Conservation (phyloP, 805 yeast genomes). For the Candida multigemmis region DNA sequence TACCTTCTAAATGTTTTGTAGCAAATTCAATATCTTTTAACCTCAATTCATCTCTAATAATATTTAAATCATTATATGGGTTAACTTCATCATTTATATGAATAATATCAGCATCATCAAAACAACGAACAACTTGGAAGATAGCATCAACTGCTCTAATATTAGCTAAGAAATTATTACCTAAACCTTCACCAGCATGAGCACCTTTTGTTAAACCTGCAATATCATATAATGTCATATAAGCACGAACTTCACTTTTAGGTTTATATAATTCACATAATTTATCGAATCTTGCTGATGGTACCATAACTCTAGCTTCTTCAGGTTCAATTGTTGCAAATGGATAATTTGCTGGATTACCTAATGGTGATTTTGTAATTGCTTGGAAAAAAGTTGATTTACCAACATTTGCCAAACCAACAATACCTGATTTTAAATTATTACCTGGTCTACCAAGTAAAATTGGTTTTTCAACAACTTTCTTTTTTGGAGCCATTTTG, state of each 20-base stretch:
- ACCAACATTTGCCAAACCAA: constrained; percentile 58
- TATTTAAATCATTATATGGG: constrained; percentile 54
- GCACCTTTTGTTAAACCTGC: constrained; percentile 66
- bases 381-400: constrained; percentile 41
- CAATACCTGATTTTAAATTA: constrained; percentile 33
- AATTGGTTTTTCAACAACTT: constrained; percentile 58
- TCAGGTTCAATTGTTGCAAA: constrained; percentile 73
- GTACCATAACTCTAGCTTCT: constrained; percentile 50
- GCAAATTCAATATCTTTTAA: constrained; percentile 66
- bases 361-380: constrained; percentile 50
- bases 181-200: constrained; percentile 57
- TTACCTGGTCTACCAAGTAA: constrained; percentile 71
- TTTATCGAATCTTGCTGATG: constrained; percentile 39
- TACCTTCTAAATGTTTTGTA: constrained; percentile 67
- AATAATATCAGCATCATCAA: constrained; percentile 54
- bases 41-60: constrained; percentile 55
- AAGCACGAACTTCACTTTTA: constrained; percentile 42
- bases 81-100: constrained; percentile 52
- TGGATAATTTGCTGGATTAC: constrained; percentile 51
- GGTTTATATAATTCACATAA: constrained; percentile 42
- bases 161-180: constrained; percentile 63
- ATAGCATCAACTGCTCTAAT: constrained; percentile 67
- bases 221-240: constrained; percentile 53
- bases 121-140: constrained; percentile 60
- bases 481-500: constrained; percentile 70